Evolutionary conservation across 257 asterid species (phyloP), one percentile per base, ranked within the genome.

Genomic region (Lycium ferocissimum): DNA sequence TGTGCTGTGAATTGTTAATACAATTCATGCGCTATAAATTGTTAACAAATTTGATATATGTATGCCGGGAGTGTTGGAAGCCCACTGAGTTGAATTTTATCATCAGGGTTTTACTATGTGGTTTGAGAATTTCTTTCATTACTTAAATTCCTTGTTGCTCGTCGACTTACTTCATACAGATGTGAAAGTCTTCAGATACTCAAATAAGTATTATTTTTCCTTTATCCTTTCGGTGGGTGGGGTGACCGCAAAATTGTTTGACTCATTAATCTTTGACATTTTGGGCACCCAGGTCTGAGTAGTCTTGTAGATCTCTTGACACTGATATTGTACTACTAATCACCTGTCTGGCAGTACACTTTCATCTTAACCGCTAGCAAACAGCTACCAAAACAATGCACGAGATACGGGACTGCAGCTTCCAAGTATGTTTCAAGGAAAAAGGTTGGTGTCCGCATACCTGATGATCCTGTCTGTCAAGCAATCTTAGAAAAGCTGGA

Each of bases 311-410:
- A 81, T 18, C 49, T 61, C 71, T 61, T 61, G 58, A 81, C 26
- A 47, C 84, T 81, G n/a, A 59, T 1, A 81, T 38, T 59, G 40
- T 22, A 59, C 26, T 81, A 33, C 18, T 61, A 61, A 13, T 62
- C 45, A 26, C 62, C 26, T 62, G 49, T 90, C 88, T 79, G 53
- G 83, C 97, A 95, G 99, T 95, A 95, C 89, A 95, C 99, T 79
- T 96, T 96, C 91, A 92, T 96, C 84, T 83, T 96, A 87, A 91
- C 96, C 83, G 97, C 98, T 43, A 93, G 97, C 89, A 96, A 96
- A 90, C 96, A 89, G 85, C 88, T 96, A 84, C 98, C 98, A 72
- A 93, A 91, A 86, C 97, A 92, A 85, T 96, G 98, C 65, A 91
- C 90, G 49, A 90, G 93, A 84, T 88, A 86, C 84, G 99, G 97